Conservation (phyloP, 2,329 filamentous ascomycete species). For the Exophiala viscosa region DNA sequence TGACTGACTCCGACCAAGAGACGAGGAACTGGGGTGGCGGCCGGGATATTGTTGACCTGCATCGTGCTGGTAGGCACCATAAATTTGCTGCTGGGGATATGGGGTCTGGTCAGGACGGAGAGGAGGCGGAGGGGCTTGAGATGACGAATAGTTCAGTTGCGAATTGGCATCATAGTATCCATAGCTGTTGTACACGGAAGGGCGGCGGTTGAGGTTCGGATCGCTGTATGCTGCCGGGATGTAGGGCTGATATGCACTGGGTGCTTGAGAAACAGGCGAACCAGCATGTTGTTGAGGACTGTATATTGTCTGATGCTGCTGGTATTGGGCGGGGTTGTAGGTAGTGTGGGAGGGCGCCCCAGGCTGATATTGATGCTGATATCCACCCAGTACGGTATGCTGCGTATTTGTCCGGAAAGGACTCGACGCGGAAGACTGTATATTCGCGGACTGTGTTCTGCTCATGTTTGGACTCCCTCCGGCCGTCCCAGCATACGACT, state of each 20-base stretch:
- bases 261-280: conserved; percentile 12
- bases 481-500: conserved; percentile 6
- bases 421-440: conserved; percentile 37
- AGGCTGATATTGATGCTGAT: conserved; percentile 53
- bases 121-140: conserved; percentile 30
- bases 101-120: conserved; percentile 19
- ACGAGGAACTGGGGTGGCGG: conserved; percentile 13
- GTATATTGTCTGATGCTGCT: conserved; percentile 54
- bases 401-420: conserved; percentile 42
- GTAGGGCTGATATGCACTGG: conserved; percentile 43
- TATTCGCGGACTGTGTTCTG: conserved; percentile 31
- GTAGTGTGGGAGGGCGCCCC: conserved; percentile 38
- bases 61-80: conserved; percentile 21
- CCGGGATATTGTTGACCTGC: conserved; percentile 11
- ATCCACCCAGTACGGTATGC: conserved; percentile 41
- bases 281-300: conserved; percentile 63
- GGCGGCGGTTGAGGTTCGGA: conserved; percentile 17
- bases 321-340: conserved; percentile 62
- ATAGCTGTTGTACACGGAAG: conserved; percentile 25
- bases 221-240: conserved; percentile 50
- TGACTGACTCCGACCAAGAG: conserved; percentile 9
- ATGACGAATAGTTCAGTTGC: conserved; percentile 30
- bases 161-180: conserved; percentile 30
- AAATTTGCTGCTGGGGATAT: conserved; percentile 14
- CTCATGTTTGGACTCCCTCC: conserved; percentile 30